Base-by-base conservation (phyloP, 164 flowering plant genomes). In the Magnolia officinalis region DNA sequence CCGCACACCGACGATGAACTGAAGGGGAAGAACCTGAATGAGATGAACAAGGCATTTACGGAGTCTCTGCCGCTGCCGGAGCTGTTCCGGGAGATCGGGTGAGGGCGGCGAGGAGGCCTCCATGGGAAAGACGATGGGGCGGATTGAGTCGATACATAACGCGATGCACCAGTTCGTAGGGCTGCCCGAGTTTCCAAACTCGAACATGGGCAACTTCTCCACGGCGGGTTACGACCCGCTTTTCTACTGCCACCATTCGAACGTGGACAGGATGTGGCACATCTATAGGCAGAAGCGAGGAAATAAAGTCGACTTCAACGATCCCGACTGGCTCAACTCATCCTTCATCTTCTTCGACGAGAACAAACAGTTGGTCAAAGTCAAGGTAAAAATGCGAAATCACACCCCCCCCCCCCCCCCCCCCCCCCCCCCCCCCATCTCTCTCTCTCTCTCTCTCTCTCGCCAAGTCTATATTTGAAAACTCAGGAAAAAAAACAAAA, bases 311-410 rank as follows among this genome's bases (percentile, higher is more conserved):
- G 75, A 72, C 4, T 72, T 72, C 66, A 59, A 72, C 21, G 45
- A 59, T 8, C 16, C 1, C 10, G 75, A 72, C 66, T 72, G 65
- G 49, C 50, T 72, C n/a, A 52, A 72, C 18, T 45, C 75, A 11
- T 11, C 14, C 8, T 72, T 72, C 75, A 11, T 58, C 75, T 72
- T 72, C 75, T 72, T 20, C 75, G 75, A 72, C 23, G 75, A 72
- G 75, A 72, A 72, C 49, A 1, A 31, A 18, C 20, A 72, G 50
- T 19, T 72, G 66, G 75, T 72, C 23, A 72, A 16, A 20, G 75
- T 72, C 45, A 72, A 55, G 66, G 45, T 37, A 37, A 0, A 37
- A 37, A 37, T 37, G 45, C 45, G 45, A 6, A 37, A 37, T 2
- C 4, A 6, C 45, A 0, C 45, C 0, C 45, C 1, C 37, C 1